Evolutionary conservation across 2,329 filamentous ascomycete genomes (phyloP), one percentile per base, ranked within the genome.

Genomic region (Neonectria neomacrospora): DNA sequence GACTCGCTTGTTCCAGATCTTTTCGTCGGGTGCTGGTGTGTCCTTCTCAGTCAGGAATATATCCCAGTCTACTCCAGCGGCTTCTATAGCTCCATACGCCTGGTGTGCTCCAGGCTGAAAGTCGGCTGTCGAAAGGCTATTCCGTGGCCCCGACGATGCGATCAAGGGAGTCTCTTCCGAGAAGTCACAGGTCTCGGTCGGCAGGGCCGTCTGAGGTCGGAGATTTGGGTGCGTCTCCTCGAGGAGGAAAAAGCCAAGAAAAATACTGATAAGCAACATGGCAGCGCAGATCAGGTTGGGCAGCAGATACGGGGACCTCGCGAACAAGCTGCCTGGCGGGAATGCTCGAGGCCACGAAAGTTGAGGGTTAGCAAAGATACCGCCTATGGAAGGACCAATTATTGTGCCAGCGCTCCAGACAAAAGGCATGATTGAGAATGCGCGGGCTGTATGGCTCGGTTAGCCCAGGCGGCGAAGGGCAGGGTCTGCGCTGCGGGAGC

Each of bases 351-450:
- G 94, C 77, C 91, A 97, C 20, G 89, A 89, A 37, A 87, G 81
- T 65, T 89, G 86, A 26, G 95, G 94, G 68, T 93, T 89, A 63
- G 94, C 91, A 76, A 97, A 93, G 58, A 91, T 88, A 34, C 95
- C 95, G 63, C 95, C 95, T 68, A 97, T 93, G 6, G 91, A 92
- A 66, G 94, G 92, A 0, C 94, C 94, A 56, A 97, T 85, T 67
- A 97, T 97, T 10, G 93, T 96, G 23, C 94, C 94, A 55, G 97
- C 90, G 50, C 87, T 91, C 94, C 94, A 97, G 8, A 97, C 91
- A 74, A 97, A 97, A 1, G 94, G 94, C 93, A 97, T 97, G 47
- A 97, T 88, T 2, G 93, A 89, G 77, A 94, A 97, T 28, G 94
- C 94, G 65, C 91, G 88, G 62, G 93, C 91, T 93, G 71, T 65